Evolutionary conservation across 495 filamentous ascomycete genomes (phyloP).

Genomic region (Lasiosphaeria ovina): DNA sequence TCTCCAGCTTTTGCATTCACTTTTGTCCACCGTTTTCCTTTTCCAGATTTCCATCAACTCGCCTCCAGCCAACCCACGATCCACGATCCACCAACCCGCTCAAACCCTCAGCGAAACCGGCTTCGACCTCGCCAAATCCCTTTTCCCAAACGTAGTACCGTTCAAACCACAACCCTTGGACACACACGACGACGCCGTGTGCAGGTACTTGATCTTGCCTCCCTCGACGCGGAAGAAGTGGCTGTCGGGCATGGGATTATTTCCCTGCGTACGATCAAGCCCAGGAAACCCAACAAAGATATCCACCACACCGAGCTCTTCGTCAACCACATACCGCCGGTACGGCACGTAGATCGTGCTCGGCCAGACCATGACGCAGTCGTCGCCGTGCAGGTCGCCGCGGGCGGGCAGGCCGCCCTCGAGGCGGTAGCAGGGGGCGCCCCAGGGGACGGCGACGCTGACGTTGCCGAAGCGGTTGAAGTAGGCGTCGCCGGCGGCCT

Average conservation of each 20-base stretch:
- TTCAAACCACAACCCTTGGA: constrained; percentile 32
- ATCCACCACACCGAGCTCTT: constrained; percentile 36
- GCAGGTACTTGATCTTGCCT: constrained; percentile 38
- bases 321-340: constrained; percentile 41
- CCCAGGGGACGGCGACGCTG: constrained; percentile 34
- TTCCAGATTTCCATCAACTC: too few relatives aligned
- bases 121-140: not conserved
- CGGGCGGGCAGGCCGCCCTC: constrained; percentile 32
- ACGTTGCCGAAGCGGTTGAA: constrained; percentile 37
- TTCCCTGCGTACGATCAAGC: constrained; percentile 31
- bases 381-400: constrained; percentile 8
- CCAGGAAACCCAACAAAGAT: constrained; percentile 40
- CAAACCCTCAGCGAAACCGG: not conserved
- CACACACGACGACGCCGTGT: constrained; percentile 30
- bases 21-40: too few relatives aligned
- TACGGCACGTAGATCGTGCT: constrained; percentile 35
- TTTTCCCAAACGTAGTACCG: constrained; percentile 14
- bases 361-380: constrained; percentile 20
- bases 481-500: constrained; percentile 38
- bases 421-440: constrained; percentile 33
- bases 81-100: not conserved
- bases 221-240: constrained; percentile 40
- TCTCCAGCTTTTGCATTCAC: too few relatives aligned
- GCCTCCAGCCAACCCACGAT: too few relatives aligned
- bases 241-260: constrained; percentile 35